These are phyloP conservation scores for Gnaphalium uliginosum DNA, from an alignment of 129 eudicot genomes.

Conservation along the genomic window DNA sequence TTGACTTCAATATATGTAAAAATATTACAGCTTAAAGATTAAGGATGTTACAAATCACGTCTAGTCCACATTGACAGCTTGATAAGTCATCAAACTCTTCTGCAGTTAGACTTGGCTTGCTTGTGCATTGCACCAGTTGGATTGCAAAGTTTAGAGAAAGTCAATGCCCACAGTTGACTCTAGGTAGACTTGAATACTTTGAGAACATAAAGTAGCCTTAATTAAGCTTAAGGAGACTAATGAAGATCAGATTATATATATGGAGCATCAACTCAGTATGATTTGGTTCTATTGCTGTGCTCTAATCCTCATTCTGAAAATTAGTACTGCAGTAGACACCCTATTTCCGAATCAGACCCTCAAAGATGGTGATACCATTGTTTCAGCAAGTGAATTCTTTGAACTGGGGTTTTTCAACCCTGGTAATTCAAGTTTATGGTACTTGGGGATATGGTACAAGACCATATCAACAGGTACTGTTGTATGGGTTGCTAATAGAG, in stretches of 20 bases:
- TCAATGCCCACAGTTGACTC: slow-evolving; percentile 15
- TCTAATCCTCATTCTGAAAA: slow-evolving; percentile 2
- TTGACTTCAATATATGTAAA: too few relatives aligned
- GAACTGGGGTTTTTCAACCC: slow-evolving; percentile 29
- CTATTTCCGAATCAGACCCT: slow-evolving; percentile 21
- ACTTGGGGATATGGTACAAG: slow-evolving; percentile 28
- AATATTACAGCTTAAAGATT: too few relatives aligned
- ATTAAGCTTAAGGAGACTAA: too few relatives aligned
- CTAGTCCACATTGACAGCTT: slow-evolving; percentile 21
- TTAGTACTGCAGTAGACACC: slow-evolving; percentile 24
- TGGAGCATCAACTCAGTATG: neutral
- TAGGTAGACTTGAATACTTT: neutral
- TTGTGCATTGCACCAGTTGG: neutral
- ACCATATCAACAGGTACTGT: neutral
- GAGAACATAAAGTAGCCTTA: too few relatives aligned
- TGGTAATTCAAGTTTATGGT: slow-evolving; percentile 8
- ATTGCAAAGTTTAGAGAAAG: neutral
- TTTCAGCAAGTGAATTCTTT: slow-evolving; percentile 21
- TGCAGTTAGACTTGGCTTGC: neutral
- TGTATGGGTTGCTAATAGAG: slow-evolving; percentile 29
- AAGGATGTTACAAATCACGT: too few relatives aligned
- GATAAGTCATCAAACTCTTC: slow-evolving; percentile 8
- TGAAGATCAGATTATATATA: slow-evolving; percentile 2
- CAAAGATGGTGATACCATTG: slow-evolving; percentile 27
- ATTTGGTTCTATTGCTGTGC: slow-evolving; percentile 18